A percentile compares a stretch with the other conserved stretches of the same genome.
Evolutionary conservation across 2,329 filamentous ascomycete genomes (phyloP).

Genomic region (Penicillium vulpinum): DNA sequence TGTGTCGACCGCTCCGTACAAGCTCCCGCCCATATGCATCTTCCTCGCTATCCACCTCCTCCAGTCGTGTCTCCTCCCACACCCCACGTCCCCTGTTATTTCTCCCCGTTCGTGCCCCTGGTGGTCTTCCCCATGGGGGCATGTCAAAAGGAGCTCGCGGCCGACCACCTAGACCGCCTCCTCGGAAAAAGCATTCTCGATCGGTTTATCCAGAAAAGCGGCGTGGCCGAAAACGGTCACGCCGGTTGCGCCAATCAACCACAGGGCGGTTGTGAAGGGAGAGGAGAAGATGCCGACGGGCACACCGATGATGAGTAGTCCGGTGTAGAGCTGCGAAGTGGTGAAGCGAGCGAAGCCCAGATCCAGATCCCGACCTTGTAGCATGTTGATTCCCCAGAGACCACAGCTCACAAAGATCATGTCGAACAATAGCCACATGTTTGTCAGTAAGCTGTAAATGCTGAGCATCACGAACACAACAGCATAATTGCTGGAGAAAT

Average conservation of each 20-base stretch:
- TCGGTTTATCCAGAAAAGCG: constrained; percentile 94
- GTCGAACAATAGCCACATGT: constrained; percentile 82
- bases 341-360: constrained; percentile 80
- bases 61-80: constrained; percentile 50
- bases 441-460: constrained; percentile 92
- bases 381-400: constrained; percentile 87
- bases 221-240: constrained; percentile 95
- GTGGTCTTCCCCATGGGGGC: constrained; percentile 99
- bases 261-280: constrained; percentile 80
- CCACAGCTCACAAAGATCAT: constrained; percentile 83
- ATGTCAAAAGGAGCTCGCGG: constrained; percentile 92
- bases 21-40: constrained; percentile 41
- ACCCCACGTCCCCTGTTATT: constrained; percentile 58
- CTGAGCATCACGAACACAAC: constrained; percentile 91
- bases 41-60: constrained; percentile 42
- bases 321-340: constrained; percentile 91
- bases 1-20: constrained; percentile 27
- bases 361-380: constrained; percentile 84
- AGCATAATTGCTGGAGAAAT: constrained; percentile 99
- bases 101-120: constrained; percentile 73
- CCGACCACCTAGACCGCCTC: constrained; percentile 99
- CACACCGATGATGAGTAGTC: constrained; percentile 76
- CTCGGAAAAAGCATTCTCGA: constrained; percentile 99
- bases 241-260: constrained; percentile 93
- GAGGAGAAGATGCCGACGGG: constrained; percentile 83